Evolutionary conservation across 202 grass and related monocot genomes (phyloP).

Genomic region (Digitaria exilis): DNA sequence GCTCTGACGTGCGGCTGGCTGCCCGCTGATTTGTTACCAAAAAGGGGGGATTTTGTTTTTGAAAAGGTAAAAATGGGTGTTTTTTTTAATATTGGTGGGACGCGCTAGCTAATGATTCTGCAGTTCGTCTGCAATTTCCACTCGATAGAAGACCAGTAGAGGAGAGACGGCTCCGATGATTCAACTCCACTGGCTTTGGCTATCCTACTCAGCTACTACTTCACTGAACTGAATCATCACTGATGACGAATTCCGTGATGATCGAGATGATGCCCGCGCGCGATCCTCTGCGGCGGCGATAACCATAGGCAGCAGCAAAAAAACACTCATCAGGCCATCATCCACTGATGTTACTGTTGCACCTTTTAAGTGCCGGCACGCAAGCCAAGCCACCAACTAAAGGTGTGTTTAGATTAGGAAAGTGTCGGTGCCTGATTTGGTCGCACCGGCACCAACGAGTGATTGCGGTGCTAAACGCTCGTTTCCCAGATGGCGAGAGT

Average conservation of each 20-base stretch:
- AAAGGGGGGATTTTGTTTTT: background rate
- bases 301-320: no score
- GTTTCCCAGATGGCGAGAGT: no score
- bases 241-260: constrained; percentile 8
- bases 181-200: background rate
- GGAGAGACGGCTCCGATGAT: background rate
- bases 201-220: background rate
- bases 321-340: no score
- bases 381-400: no score
- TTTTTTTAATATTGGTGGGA: background rate
- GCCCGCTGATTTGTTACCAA: constrained; percentile 6
- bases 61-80: no score
- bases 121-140: background rate
- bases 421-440: no score
- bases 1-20: background rate
- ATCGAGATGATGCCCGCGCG: background rate
- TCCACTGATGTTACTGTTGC: no score
- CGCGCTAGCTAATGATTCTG: background rate
- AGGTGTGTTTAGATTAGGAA: no score
- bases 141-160: no score
- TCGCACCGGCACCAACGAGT: no score
- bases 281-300: constrained; percentile 19
- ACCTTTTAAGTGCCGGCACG: no score
- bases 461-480: no score
- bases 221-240: background rate